Percentiles rank a stretch among this genome's conserved stretches.
These are phyloP conservation scores for Rossbeevera mucosa DNA, from an alignment of 768 basidiomycete species.

Conservation along the genomic window DNA sequence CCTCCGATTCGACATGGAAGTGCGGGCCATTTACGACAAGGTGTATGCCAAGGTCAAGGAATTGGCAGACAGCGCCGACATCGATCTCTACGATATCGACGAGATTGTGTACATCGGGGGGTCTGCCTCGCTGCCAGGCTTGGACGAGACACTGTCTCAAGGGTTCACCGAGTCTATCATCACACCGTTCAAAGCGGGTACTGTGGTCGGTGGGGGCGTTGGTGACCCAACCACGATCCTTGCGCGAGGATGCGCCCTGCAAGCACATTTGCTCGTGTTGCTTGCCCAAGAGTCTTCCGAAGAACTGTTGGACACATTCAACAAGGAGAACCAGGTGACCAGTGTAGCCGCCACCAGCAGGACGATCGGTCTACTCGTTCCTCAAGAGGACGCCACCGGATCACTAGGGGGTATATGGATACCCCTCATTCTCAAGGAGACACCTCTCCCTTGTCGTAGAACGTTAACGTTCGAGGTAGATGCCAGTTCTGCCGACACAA, in stretches of 20 bases:
- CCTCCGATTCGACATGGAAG: slow-evolving; percentile 56
- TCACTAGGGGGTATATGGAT: slow-evolving; percentile 61
- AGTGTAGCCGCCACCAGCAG: slow-evolving; percentile 53
- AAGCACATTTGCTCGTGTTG: slow-evolving; percentile 57
- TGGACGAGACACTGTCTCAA: slow-evolving; percentile 53
- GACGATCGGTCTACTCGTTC: slow-evolving; percentile 66
- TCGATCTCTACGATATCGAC: slow-evolving; percentile 67
- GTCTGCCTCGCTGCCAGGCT: slow-evolving; percentile 66
- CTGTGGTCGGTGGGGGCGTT: slow-evolving; percentile 64
- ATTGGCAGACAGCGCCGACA: slow-evolving; percentile 46
- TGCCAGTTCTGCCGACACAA: slow-evolving; percentile 34
- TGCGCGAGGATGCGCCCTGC: slow-evolving; percentile 71
- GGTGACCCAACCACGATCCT: slow-evolving; percentile 78
- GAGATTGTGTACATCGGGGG: slow-evolving; percentile 82
- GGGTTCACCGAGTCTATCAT: slow-evolving; percentile 59
- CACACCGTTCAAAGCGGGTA: slow-evolving; percentile 63
- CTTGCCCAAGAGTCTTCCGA: slow-evolving; percentile 47
- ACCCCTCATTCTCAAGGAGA: slow-evolving; percentile 64
- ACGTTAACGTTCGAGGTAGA: slow-evolving; percentile 55
- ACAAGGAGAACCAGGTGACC: slow-evolving; percentile 36
- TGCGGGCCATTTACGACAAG: slow-evolving; percentile 53
- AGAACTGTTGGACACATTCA: slow-evolving; percentile 50
- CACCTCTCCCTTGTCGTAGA: slow-evolving; percentile 64
- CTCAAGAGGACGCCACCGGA: slow-evolving; percentile 37
- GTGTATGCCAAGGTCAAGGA: slow-evolving; percentile 48